Conservation (phyloP, 2,329 filamentous ascomycete genomes). For the Neoscytalidium dimidiatum region DNA sequence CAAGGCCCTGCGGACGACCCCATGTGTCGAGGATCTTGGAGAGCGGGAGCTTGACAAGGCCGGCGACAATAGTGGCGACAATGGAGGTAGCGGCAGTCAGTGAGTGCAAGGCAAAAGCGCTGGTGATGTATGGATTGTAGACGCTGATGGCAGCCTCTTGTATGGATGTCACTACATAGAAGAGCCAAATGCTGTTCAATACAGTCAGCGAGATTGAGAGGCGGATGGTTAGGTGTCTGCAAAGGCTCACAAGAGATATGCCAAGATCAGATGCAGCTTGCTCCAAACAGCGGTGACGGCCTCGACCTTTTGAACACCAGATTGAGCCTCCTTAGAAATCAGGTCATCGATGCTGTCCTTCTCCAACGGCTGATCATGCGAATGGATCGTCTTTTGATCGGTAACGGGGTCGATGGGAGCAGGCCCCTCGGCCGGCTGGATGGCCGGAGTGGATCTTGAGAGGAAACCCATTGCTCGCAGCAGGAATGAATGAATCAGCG, state of each 20-base stretch:
- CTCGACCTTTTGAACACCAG: constrained; percentile 35
- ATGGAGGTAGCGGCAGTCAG: constrained; percentile 57
- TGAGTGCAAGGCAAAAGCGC: constrained; percentile 55
- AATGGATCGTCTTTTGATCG: not conserved
- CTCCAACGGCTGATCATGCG: not conserved
- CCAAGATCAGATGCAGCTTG: constrained; percentile 27
- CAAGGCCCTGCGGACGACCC: constrained; percentile 65
- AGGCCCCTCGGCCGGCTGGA: not conserved
- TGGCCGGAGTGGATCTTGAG: not conserved
- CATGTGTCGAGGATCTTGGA: constrained; percentile 69
- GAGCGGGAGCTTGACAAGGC: constrained; percentile 64
- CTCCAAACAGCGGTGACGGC: constrained; percentile 38
- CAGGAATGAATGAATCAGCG: too few species aligned
- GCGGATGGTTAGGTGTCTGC: not conserved
- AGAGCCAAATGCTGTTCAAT: constrained; percentile 27
- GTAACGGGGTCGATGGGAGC: not conserved
- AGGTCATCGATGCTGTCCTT: constrained; percentile 3
- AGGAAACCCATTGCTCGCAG: not conserved
- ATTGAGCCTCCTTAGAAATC: constrained; percentile 28
- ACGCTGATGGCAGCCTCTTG: constrained; percentile 47
- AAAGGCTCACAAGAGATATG: constrained; percentile 30
- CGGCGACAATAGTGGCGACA: constrained; percentile 58
- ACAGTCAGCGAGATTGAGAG: not conserved
- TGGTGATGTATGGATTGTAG: constrained; percentile 49
- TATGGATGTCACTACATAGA: constrained; percentile 49